Evolutionary conservation across 768 basidiomycete species (phyloP).

Genomic region (Termitomyces sp.): DNA sequence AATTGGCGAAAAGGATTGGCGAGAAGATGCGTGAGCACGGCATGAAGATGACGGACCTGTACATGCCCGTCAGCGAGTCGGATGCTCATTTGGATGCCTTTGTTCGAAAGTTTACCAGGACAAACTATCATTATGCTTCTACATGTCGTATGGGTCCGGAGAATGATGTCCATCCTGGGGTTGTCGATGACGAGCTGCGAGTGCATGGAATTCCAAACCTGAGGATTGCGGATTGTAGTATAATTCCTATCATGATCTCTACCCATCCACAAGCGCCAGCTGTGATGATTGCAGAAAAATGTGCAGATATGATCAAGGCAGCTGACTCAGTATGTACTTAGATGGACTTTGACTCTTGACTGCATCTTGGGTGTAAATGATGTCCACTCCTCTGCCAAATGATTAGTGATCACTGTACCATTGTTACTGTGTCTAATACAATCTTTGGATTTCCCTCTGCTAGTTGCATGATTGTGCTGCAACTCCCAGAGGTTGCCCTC

Average conservation of each 20-base stretch:
- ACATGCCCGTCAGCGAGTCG: constrained; percentile 19
- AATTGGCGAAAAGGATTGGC: constrained; percentile 8
- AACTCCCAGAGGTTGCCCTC: too few species aligned
- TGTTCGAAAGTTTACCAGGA: constrained; percentile 15
- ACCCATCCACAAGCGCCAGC: constrained; percentile 12
- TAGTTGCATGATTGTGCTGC: too few species aligned
- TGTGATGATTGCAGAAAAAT: constrained; percentile 17
- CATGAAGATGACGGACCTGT: constrained; percentile 15
- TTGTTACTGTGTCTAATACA: too few species aligned
- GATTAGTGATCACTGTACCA: too few species aligned
- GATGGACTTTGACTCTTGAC: too few species aligned
- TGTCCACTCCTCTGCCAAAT: too few species aligned
- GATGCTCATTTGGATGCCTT: constrained; percentile 27
- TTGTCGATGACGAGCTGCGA: constrained; percentile 17
- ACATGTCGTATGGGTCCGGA: constrained; percentile 31
- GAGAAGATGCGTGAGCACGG: constrained; percentile 4
- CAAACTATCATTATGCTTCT: constrained; percentile 30
- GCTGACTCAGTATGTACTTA: too few species aligned
- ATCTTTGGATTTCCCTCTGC: too few species aligned
- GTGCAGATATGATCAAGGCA: constrained; percentile 10
- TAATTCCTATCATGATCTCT: constrained; percentile 14
- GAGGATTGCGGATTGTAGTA: constrained; percentile 15
- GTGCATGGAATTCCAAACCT: constrained; percentile 17
- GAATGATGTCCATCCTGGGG: constrained; percentile 13
- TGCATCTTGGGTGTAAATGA: too few species aligned